Conservation (phyloP, 805 yeast genomes). For the Wickerhamiella brachini region DNA sequence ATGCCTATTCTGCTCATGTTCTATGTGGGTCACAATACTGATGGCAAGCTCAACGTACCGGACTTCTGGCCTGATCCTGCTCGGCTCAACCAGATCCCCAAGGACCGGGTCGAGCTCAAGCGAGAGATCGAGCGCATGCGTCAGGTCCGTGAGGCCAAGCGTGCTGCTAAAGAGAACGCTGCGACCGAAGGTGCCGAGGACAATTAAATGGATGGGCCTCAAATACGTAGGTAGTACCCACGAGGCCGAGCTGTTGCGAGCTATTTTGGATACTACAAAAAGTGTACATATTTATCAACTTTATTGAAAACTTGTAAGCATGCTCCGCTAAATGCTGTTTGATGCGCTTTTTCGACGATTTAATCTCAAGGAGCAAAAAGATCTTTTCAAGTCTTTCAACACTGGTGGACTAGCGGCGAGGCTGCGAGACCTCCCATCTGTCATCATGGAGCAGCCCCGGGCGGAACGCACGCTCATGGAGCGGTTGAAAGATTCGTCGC, state of each 20-base stretch:
- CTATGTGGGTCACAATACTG: conserved; percentile 83
- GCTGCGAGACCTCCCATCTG: background rate
- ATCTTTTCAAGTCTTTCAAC: too few species aligned
- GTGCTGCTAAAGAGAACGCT: background rate
- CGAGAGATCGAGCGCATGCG: conserved; percentile 83
- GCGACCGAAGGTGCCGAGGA: background rate
- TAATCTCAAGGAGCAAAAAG: too few species aligned
- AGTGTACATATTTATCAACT: background rate
- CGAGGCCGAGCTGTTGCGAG: too few species aligned
- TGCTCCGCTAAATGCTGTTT: too few species aligned
- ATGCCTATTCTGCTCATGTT: conserved; percentile 89
- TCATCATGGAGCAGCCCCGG: background rate
- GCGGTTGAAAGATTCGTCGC: conserved; percentile 55
- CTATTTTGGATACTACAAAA: too few species aligned
- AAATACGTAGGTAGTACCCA: too few species aligned
- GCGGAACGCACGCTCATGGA: conserved; percentile 28
- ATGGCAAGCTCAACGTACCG: conserved; percentile 74
- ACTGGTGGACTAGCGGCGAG: too few species aligned
- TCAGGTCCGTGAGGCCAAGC: conserved; percentile 30
- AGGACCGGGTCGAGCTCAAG: conserved; percentile 81
- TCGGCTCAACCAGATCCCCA: conserved; percentile 79
- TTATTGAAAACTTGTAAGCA: too few species aligned
- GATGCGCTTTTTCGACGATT: too few species aligned
- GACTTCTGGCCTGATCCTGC: conserved; percentile 98
- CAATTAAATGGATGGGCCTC: too few species aligned